Conservation (phyloP, 805 yeast species). For the Cyberlindnera bimundalis region DNA sequence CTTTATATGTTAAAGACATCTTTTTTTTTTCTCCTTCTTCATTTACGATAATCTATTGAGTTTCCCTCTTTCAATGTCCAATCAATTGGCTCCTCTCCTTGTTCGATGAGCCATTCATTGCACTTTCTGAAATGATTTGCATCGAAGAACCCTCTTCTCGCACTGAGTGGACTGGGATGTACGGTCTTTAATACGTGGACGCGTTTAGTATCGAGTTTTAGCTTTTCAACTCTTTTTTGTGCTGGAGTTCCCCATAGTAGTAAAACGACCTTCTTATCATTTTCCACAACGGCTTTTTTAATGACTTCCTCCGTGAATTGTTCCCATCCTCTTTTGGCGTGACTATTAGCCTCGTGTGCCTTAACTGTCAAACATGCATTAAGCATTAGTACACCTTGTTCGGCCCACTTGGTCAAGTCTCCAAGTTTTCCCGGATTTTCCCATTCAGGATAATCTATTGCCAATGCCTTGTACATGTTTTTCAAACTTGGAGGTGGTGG, state of each 20-base stretch:
- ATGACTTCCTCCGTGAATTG: constrained; percentile 75
- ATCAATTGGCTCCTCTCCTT: constrained; percentile 47
- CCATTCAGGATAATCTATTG: constrained; percentile 71
- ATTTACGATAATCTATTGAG: not conserved
- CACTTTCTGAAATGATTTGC: constrained; percentile 70
- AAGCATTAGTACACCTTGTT: constrained; percentile 80
- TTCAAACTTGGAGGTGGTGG: constrained; percentile 84
- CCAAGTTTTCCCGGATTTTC: constrained; percentile 45
- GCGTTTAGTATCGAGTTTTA: constrained; percentile 30
- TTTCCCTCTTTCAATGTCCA: constrained; percentile 50
- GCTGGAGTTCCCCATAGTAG: constrained; percentile 43
- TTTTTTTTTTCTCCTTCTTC: no score
- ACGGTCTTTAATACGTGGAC: constrained; percentile 60
- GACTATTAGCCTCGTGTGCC: constrained; percentile 93
- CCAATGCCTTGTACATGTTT: constrained; percentile 81
- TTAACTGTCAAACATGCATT: constrained; percentile 89
- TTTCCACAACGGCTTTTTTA: constrained; percentile 48
- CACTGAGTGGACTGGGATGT: constrained; percentile 95
- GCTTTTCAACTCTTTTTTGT: constrained; percentile 33
- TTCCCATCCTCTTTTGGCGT: constrained; percentile 91
- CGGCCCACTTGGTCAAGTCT: constrained; percentile 78
- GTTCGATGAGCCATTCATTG: constrained; percentile 67
- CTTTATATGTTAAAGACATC: no score
- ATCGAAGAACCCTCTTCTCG: constrained; percentile 80
- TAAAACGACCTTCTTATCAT: constrained; percentile 17